A percentile compares a stretch with the other conserved stretches of the same genome.
phyloP scores from a whole-genome alignment of 306 rosid species.

The Notholithocarpus densiflorus region DNA sequence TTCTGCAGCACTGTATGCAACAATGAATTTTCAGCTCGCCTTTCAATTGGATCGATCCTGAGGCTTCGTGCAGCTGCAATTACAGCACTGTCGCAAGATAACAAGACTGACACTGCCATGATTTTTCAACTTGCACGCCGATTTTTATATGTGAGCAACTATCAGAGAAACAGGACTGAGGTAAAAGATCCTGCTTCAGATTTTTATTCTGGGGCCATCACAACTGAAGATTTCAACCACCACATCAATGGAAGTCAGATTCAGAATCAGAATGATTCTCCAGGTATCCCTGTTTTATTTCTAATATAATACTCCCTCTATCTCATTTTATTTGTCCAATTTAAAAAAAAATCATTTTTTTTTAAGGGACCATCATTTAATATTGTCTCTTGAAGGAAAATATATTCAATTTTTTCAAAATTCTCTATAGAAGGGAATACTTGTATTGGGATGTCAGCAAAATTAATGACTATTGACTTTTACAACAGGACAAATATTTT shows the following conservation, averaged over 20 bases:
- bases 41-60: slow-evolving; percentile 74
- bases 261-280: slow-evolving; percentile 39
- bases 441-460: too few relatives aligned
- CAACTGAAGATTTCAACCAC: slow-evolving; percentile 25
- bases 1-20: slow-evolving; percentile 68
- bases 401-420: too few relatives aligned
- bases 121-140: slow-evolving; percentile 63
- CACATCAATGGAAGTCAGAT: slow-evolving; percentile 30
- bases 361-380: too few relatives aligned
- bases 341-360: too few relatives aligned
- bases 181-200: slow-evolving; percentile 37
- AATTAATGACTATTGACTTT: too few relatives aligned
- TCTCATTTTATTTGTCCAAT: too few relatives aligned
- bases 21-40: slow-evolving; percentile 78
- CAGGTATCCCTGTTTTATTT: slow-evolving; percentile 31
- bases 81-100: slow-evolving; percentile 66
- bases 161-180: slow-evolving; percentile 36
- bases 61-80: slow-evolving; percentile 91
- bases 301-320: background rate
- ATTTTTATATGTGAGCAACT: slow-evolving; percentile 43
- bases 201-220: slow-evolving; percentile 20
- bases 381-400: too few relatives aligned
- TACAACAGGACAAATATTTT: too few relatives aligned
- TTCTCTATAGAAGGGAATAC: too few relatives aligned
- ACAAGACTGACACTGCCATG: slow-evolving; percentile 52